Base-by-base conservation (phyloP, 75 land plant genomes). In the Azolla pinnata region DNA sequence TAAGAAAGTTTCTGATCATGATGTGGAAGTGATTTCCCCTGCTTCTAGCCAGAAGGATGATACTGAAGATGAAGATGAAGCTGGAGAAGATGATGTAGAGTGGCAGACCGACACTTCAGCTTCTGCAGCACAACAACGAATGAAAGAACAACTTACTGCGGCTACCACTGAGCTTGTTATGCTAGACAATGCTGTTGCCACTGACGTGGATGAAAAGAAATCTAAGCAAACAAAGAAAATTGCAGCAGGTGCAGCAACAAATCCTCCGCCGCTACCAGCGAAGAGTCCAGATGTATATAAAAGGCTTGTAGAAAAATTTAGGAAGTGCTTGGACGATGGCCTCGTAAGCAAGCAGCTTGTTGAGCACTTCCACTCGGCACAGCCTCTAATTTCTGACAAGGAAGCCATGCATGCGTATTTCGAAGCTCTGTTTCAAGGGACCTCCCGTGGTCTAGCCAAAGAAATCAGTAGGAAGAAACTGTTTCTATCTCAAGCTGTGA, bases 81-180 rank as follows among this genome's bases (percentile, higher is more conserved):
- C 24, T 1, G 83, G 66, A 17, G 92, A 80, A 33, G 95, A 91
- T 53, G 96, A 70, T 49, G 82, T 92, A 29, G 75, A 93, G 68
- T 93, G 98, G 98, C 81, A 86, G 44, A 88, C 96, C 27, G 98
- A 93, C 57, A 85, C 98, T 0, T 93, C 98, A 33, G 44, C 57
- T 10, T 85, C 80, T 67, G 98, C 98, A 23, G 98, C 98, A 27
- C 57, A 62, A 46, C 74, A 79, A 27, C 75, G 98, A 5, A 86
- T 93, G 5, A 69, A 79, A 53, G 96, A 93, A 62, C 98, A 93
- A 63, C 77, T 93, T 5, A 88, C 74, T 68, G 52, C 80, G 61
- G 98, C 66, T 2, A 93, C 98, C 5, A 85, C 86, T 57, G 96
- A 83, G 54, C 89, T 93, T 96, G 98, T 93, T 16, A 81, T 93